Percentiles rank a stretch among this genome's conserved stretches.
Evolutionary conservation across 495 filamentous ascomycete genomes (phyloP).

Genomic region (Xylaria castorea): DNA sequence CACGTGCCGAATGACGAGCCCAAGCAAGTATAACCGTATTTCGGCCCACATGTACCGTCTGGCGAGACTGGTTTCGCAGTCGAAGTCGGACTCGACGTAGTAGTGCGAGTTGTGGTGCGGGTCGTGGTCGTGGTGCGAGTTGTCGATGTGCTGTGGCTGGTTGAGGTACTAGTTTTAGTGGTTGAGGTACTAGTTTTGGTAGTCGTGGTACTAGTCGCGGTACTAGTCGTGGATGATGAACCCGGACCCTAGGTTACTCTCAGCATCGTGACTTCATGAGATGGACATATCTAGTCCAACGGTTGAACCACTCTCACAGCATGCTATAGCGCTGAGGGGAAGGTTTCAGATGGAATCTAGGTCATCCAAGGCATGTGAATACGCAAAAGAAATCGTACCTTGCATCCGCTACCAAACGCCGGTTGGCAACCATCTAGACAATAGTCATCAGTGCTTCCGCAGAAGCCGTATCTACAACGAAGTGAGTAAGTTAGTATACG

Average conservation of each 20-base stretch:
- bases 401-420: constrained; percentile 47
- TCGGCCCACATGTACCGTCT: constrained; percentile 30
- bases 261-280: neutral
- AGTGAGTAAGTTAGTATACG: constrained; percentile 6
- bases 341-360: constrained; percentile 25
- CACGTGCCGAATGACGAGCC: constrained; percentile 47
- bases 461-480: constrained; percentile 40
- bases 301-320: neutral
- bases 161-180: constrained; percentile 6
- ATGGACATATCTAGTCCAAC: neutral
- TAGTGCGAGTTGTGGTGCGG: constrained; percentile 23
- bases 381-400: constrained; percentile 32
- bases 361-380: constrained; percentile 25
- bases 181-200: constrained; percentile 23
- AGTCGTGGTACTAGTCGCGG: constrained; percentile 25
- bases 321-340: constrained; percentile 7
- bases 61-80: constrained; percentile 29
- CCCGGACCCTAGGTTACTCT: constrained; percentile 16
- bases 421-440: constrained; percentile 50
- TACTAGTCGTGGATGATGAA: constrained; percentile 23
- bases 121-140: constrained; percentile 28
- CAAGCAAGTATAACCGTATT: constrained; percentile 41
- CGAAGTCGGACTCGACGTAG: constrained; percentile 24
- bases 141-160: constrained; percentile 26
- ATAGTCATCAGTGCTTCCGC: constrained; percentile 48